A percentile compares a stretch with the other conserved stretches of the same genome.
phyloP scores from a whole-genome alignment of 1,284 basidiomycete species.

The Trichosporon sp. region DNA sequence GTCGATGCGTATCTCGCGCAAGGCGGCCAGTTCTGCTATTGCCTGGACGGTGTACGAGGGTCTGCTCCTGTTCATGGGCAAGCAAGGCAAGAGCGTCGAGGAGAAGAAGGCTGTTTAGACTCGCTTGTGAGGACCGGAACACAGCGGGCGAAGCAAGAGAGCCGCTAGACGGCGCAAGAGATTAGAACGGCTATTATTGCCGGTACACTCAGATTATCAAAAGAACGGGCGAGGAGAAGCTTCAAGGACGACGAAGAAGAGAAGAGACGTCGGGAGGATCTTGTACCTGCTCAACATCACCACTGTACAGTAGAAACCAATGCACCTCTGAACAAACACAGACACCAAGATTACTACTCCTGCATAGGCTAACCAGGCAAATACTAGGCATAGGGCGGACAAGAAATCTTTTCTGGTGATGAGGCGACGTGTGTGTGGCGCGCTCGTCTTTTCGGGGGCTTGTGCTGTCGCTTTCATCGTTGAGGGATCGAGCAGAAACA shows the following conservation, averaged over 20 bases:
- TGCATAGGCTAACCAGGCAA: not conserved
- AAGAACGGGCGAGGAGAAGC: not conserved
- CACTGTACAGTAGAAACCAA: constrained; percentile 16
- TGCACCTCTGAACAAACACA: constrained; percentile 16
- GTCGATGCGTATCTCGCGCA: constrained; percentile 77
- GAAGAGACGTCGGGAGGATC: not conserved
- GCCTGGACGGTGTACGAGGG: constrained; percentile 93
- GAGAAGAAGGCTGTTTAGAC: not conserved
- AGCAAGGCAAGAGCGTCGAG: not conserved
- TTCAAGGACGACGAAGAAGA: not conserved
- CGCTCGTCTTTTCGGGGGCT: not conserved
- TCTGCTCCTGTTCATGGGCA: constrained; percentile 61
- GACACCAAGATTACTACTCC: constrained; percentile 12
- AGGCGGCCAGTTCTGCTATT: constrained; percentile 85
- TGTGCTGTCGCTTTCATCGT: not conserved
- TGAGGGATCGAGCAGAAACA: not conserved
- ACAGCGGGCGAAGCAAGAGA: too few relatives aligned
- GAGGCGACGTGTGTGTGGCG: not conserved
- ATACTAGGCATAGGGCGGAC: not conserved
- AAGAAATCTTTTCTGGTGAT: constrained; percentile 5
- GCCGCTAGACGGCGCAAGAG: not conserved
- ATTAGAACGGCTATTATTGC: not conserved
- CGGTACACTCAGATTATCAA: not conserved
- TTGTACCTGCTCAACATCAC: constrained; percentile 16
- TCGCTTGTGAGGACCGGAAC: too few relatives aligned